Percentiles rank a stretch among this genome's conserved stretches.
Evolutionary conservation across 1,139 yeast species (phyloP).

Genomic region (Zygosaccharomyces sapae): DNA sequence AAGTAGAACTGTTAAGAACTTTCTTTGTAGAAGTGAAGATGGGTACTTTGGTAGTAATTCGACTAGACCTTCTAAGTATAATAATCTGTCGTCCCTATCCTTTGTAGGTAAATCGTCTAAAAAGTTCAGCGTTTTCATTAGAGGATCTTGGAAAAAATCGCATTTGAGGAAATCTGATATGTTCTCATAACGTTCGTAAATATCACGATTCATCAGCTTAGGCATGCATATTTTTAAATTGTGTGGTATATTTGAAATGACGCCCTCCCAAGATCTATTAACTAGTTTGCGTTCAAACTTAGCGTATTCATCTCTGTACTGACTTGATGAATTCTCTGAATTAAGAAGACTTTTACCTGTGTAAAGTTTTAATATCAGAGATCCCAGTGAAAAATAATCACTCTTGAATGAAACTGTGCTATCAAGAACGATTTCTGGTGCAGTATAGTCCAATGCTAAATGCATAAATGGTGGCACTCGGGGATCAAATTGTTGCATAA

Average conservation of each 20-base stretch:
- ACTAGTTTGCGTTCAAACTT: slow-evolving; percentile 43
- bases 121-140: slow-evolving; percentile 76
- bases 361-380: slow-evolving; percentile 65
- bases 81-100: slow-evolving; percentile 58
- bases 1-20: slow-evolving; percentile 66
- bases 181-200: slow-evolving; percentile 34
- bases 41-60: slow-evolving; percentile 68
- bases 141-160: slow-evolving; percentile 57
- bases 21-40: slow-evolving; percentile 58
- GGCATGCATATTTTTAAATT: slow-evolving; percentile 38
- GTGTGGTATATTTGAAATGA: slow-evolving; percentile 49
- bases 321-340: slow-evolving; percentile 46
- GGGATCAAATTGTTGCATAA: slow-evolving; percentile 50
- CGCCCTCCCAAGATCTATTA: slow-evolving; percentile 45
- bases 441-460: slow-evolving; percentile 65
- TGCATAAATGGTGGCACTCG: slow-evolving; percentile 70
- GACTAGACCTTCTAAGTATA: slow-evolving; percentile 64
- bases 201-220: slow-evolving; percentile 40
- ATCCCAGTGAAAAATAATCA: slow-evolving; percentile 81
- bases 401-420: slow-evolving; percentile 59
- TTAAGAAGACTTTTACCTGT: slow-evolving; percentile 46
- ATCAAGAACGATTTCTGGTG: slow-evolving; percentile 68
- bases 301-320: slow-evolving; percentile 47
- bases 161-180: slow-evolving; percentile 33
- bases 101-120: slow-evolving; percentile 83